Base-by-base conservation (phyloP, 2,329 filamentous ascomycete genomes). In the Talaromyces rugulosus region DNA sequence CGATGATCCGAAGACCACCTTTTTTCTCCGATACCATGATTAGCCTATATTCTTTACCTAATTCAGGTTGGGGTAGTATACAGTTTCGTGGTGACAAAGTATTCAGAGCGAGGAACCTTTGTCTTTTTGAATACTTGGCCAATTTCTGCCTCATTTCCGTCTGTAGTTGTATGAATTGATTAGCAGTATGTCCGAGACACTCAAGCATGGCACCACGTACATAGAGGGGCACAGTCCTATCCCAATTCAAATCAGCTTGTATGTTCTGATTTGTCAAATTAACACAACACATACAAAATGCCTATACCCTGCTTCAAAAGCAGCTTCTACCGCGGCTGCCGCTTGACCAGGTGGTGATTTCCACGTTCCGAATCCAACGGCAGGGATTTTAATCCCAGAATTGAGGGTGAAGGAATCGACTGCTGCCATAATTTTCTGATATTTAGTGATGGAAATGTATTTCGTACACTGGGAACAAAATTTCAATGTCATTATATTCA, bases 331-430 rank as follows among this genome's bases (percentile, higher is more conserved):
- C 7, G 84, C 82, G 1, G 80, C 80, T n/a, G 71, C 71, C 66
- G 82, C 81, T 68, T 83, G 81, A 2, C 76, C 77, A 11, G 78
- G 74, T 64, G 75, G 75, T 64, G 83, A 81, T 65, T 84, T 81
- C 81, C 81, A 88, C 66, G 86, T 88, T 66, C 86, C 86, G 67
- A 89, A 88, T 23, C 86, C 86, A 33, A 88, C 75, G 52, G 80
- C 85, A 63, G 86, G 86, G 66, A 88, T 85, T 71, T 80, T 81
- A 61, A 87, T 83, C 66, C 83, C 83, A 69, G 84, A 85, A 78
- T 75, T 81, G 60, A 86, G 78, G 65, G 75, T 83, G 76, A 81
- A 85, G 56, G 77, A 78, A 63, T 71, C 68, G 66, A 75, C 82
- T 69, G 78, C 76, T 71, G 85, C 87, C 85, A 88, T 87, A 64